Evolutionary conservation across 331 rosid species (phyloP).

Genomic region (Prunus yedoensis): DNA sequence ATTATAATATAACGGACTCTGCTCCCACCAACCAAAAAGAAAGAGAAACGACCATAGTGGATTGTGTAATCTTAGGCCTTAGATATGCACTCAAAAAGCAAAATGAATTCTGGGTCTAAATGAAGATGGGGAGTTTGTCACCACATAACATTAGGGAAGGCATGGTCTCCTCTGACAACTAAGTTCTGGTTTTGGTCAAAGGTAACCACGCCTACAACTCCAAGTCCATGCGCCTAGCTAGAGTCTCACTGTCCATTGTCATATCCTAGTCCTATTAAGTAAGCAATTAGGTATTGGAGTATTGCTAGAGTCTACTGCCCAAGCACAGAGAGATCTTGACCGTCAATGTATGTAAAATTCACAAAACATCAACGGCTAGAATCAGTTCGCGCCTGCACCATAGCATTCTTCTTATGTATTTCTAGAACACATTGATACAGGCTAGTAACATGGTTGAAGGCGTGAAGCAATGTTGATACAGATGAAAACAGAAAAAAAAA

Average conservation of each 20-base stretch:
- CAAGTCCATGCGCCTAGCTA: not conserved
- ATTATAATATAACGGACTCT: not conserved
- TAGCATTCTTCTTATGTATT: too few species aligned
- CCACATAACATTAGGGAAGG: not conserved
- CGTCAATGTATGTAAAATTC: too few species aligned
- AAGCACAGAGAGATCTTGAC: too few species aligned
- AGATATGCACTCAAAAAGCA: not conserved
- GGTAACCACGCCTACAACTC: not conserved
- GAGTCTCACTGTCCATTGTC: not conserved
- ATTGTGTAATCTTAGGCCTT: not conserved
- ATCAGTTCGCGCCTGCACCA: too few species aligned
- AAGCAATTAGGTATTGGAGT: not conserved
- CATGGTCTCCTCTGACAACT: not conserved
- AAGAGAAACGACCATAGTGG: not conserved
- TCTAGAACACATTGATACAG: too few species aligned
- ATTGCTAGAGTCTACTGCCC: too few species aligned
- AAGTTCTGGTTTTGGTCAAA: not conserved
- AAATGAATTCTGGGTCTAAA: not conserved
- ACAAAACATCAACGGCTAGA: too few species aligned
- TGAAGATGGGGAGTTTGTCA: not conserved
- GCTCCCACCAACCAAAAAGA: not conserved
- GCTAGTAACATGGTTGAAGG: not conserved
- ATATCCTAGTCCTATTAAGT: not conserved
- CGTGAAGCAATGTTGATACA: not conserved
- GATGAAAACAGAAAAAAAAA: not conserved